Base-by-base conservation (phyloP, 106 monocot species). In the Platanthera guangdongensis region DNA sequence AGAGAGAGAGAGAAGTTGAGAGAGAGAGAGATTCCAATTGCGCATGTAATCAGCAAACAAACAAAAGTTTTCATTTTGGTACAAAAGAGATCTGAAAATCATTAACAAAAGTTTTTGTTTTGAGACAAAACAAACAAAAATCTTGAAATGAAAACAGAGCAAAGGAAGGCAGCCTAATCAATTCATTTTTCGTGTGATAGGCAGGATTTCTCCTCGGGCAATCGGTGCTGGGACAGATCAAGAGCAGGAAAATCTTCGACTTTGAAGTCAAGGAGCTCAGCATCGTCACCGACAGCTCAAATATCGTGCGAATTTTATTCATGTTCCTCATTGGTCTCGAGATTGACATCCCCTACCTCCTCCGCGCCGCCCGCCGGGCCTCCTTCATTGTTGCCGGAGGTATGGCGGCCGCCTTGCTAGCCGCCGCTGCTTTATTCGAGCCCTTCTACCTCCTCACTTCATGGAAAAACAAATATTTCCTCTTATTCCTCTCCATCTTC, bases 201-300 rank as follows among this genome's bases (percentile, higher is more conserved):
- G 80, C 84, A 1, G 90, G 90, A 2, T 45, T 90, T 1, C 5
- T 90, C 6, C 15, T 85, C 4, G 85, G 90, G 8, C 82, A 74
- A 50, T 75, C 90, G 59, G 52, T 85, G 59, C 51, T 80, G 7
- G 77, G 80, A 8, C 45, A 49, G 4, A 51, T 21, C 10, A 11
- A 47, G 3, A 87, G 74, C 75, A 52, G 46, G 28, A 39, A 39
- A 39, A 18, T 71, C 50, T 4, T 50, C 5, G 5, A 82, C 16
- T 88, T 88, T 51, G 80, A 78, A 7, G 5, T 52, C 19, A 25
- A 72, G 70, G 52, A 71, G 22, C 9, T 18, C 8, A 59, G 32
- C 12, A 10, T 15, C 21, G 19, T 86, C 4, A 21, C 9, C 3
- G 3, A 15, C 25, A 13, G 69, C 11, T 55, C 71, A 11, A 12